A percentile compares a stretch with the other conserved stretches of the same genome.
phyloP scores from a whole-genome alignment of 768 basidiomycete species.

The Collybia nuda region DNA sequence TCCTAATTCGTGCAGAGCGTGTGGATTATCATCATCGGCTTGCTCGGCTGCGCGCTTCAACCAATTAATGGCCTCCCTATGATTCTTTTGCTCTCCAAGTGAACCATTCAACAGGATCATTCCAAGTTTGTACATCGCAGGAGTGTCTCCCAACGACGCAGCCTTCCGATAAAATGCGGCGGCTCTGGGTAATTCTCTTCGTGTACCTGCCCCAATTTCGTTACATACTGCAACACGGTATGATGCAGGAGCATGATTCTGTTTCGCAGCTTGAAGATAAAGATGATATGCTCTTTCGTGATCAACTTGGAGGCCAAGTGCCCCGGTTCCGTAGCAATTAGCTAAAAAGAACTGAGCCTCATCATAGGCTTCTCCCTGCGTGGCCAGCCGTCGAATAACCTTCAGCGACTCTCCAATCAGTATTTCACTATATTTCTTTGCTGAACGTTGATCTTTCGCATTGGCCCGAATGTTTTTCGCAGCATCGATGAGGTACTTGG shows the following conservation, averaged over 20 bases:
- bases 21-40: conserved; percentile 97
- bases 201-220: conserved; percentile 96
- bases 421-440: conserved; percentile 87
- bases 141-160: conserved; percentile 92
- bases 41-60: conserved; percentile 92
- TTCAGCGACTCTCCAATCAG: conserved; percentile 89
- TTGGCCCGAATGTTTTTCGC: conserved; percentile 85
- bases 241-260: conserved; percentile 92
- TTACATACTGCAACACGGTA: conserved; percentile 99
- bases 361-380: conserved; percentile 87
- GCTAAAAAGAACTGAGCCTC: conserved; percentile 99
- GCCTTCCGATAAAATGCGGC: conserved; percentile 97
- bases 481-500: conserved; percentile 99
- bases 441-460: conserved; percentile 75
- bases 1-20: conserved; percentile 95
- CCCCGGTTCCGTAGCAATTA: conserved; percentile 94
- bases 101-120: conserved; percentile 90
- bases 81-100: conserved; percentile 81
- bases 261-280: conserved; percentile 95
- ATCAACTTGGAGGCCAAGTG: conserved; percentile 93
- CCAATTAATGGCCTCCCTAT: conserved; percentile 93
- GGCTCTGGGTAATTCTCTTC: conserved; percentile 83
- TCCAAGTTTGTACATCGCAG: conserved; percentile 99
- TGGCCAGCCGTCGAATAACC: conserved; percentile 88
- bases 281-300: conserved; percentile 97